Conservation (phyloP, 352 stramenopile species). For the Pythium utonaiense region DNA sequence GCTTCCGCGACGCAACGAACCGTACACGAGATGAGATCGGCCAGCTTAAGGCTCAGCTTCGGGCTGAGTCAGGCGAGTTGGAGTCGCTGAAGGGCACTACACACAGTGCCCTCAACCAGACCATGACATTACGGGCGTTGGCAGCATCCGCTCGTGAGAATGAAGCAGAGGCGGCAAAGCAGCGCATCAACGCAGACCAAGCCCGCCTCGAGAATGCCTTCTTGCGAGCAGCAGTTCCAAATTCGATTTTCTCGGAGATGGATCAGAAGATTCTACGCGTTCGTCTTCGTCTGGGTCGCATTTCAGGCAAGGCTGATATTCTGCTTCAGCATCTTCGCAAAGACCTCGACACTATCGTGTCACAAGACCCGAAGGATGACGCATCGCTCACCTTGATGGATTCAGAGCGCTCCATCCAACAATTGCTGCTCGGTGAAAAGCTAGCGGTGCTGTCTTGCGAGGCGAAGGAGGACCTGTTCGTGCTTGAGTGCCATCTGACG, state of each 20-base stretch:
- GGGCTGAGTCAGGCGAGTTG: slow-evolving; percentile 59
- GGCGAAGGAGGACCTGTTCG: slow-evolving; percentile 67
- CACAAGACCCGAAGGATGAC: slow-evolving; percentile 42
- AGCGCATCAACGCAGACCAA: slow-evolving; percentile 64
- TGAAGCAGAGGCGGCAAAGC: slow-evolving; percentile 64
- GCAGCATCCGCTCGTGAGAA: slow-evolving; percentile 56
- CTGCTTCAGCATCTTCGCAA: slow-evolving; percentile 66
- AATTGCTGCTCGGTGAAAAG: slow-evolving; percentile 57
- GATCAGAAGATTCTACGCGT: slow-evolving; percentile 74
- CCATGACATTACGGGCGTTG: slow-evolving; percentile 60
- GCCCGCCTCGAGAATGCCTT: slow-evolving; percentile 66
- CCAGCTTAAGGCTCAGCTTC: slow-evolving; percentile 69
- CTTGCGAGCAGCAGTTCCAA: slow-evolving; percentile 61
- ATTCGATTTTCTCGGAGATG: slow-evolving; percentile 64
- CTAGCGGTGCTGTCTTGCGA: slow-evolving; percentile 54
- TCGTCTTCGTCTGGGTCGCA: slow-evolving; percentile 55
- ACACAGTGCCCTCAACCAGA: slow-evolving; percentile 71
- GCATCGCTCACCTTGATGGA: slow-evolving; percentile 24
- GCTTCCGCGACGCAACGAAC: slow-evolving; percentile 71
- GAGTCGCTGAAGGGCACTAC: slow-evolving; percentile 74
- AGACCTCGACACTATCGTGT: slow-evolving; percentile 43
- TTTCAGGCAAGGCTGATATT: slow-evolving; percentile 68
- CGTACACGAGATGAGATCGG: slow-evolving; percentile 72
- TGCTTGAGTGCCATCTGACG: slow-evolving; percentile 69
- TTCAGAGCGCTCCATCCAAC: slow-evolving; percentile 40